phyloP scores from a whole-genome alignment of 1,284 basidiomycete genomes.

The Phellopilus nigrolimitatus region DNA sequence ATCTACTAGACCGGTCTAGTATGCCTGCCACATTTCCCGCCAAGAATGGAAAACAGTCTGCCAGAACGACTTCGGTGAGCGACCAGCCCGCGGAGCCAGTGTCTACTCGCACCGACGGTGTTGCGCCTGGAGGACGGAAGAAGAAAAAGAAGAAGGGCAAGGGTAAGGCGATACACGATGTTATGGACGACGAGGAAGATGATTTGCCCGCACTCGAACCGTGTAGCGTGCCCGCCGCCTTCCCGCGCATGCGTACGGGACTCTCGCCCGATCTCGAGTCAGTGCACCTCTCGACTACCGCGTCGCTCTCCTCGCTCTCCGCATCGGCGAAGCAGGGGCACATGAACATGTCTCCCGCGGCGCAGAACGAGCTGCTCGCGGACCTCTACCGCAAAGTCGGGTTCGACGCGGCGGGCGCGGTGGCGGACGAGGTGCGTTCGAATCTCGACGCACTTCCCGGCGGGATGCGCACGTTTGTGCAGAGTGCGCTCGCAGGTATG shows the following conservation, averaged over 20 bases:
- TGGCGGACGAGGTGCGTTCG: constrained; percentile 12
- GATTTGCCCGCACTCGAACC: constrained; percentile 27
- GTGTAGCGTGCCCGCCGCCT: constrained; percentile 27
- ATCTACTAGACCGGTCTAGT: not conserved
- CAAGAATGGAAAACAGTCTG: constrained; percentile 3
- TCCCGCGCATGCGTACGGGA: constrained; percentile 29
- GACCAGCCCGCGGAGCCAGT: too few species aligned
- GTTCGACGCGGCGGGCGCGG: constrained; percentile 3
- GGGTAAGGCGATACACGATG: constrained; percentile 22
- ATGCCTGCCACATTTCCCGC: not conserved
- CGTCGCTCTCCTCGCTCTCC: constrained; percentile 41
- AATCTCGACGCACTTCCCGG: constrained; percentile 13
- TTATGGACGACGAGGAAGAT: constrained; percentile 31
- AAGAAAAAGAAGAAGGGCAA: constrained; percentile 45
- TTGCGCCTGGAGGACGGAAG: constrained; percentile 30
- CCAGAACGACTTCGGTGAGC: not conserved
- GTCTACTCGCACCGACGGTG: not conserved
- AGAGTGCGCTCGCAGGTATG: constrained; percentile 11
- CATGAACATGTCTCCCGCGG: constrained; percentile 25
- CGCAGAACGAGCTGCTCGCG: constrained; percentile 48
- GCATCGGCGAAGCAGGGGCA: constrained; percentile 30
- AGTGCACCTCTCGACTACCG: constrained; percentile 44
- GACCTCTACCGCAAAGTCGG: constrained; percentile 55
- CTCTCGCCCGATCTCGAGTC: constrained; percentile 45
- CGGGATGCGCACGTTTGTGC: constrained; percentile 14